Evolutionary conservation across 2,329 filamentous ascomycete species (phyloP).

Genomic region (Neonectria coccinea): DNA sequence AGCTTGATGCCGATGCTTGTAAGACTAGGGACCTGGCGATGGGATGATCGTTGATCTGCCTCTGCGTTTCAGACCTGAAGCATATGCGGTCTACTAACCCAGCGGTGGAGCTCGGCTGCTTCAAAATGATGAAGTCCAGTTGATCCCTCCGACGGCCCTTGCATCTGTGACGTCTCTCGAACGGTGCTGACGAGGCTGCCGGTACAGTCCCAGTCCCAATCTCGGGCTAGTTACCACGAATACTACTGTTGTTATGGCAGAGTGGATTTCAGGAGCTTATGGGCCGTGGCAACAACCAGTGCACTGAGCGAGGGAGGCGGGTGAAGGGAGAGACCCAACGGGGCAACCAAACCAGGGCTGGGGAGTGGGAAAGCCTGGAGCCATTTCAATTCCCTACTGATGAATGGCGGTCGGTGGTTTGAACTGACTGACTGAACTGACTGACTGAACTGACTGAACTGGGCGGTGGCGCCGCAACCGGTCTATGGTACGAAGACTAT

Average conservation of each 20-base stretch:
- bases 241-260: constrained; percentile 24
- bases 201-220: constrained; percentile 30
- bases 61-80: constrained; percentile 43
- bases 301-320: constrained; percentile 23
- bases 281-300: constrained; percentile 30
- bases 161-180: constrained; percentile 38
- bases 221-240: constrained; percentile 22
- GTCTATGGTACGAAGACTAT: constrained; percentile 24
- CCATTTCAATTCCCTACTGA: constrained; percentile 13
- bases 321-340: constrained; percentile 10
- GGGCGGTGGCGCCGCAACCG: constrained; percentile 21
- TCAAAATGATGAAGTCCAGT: constrained; percentile 32
- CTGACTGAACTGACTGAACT: background rate
- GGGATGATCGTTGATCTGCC: constrained; percentile 42
- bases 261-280: constrained; percentile 35
- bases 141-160: constrained; percentile 35
- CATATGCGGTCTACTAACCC: constrained; percentile 33
- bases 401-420: constrained; percentile 12
- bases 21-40: constrained; percentile 24
- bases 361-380: background rate
- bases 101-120: constrained; percentile 31
- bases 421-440: background rate
- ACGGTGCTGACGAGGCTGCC: constrained; percentile 41
- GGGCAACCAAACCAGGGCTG: constrained; percentile 4
- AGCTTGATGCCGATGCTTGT: constrained; percentile 19